phyloP scores from a whole-genome alignment of 805 yeast species.

The Wickerhamia fluorescens region DNA sequence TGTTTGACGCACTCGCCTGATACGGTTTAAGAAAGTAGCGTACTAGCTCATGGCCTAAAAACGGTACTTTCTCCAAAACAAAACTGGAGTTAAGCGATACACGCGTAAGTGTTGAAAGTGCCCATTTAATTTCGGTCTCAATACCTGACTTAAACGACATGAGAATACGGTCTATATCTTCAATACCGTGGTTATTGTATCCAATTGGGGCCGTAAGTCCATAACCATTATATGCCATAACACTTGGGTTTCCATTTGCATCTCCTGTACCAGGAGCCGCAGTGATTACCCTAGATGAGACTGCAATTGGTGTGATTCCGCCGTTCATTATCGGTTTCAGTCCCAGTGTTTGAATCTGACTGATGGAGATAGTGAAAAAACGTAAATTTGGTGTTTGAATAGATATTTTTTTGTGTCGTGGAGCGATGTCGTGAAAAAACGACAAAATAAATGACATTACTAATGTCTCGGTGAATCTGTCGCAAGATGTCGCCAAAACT shows the following conservation, averaged over 20 bases:
- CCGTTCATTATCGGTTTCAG: not conserved
- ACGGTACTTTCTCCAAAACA: slow-evolving; percentile 33
- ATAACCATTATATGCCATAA: slow-evolving; percentile 8
- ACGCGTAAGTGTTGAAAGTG: slow-evolving; percentile 47
- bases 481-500: too few relatives aligned
- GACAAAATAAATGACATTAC: too few relatives aligned
- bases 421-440: too few relatives aligned
- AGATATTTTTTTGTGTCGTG: too few relatives aligned
- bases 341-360: too few relatives aligned
- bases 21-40: slow-evolving; percentile 30
- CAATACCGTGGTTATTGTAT: slow-evolving; percentile 46
- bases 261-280: not conserved
- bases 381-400: too few relatives aligned
- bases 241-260: slow-evolving; percentile 1
- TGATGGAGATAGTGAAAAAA: too few relatives aligned
- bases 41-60: slow-evolving; percentile 36
- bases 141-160: slow-evolving; percentile 65
- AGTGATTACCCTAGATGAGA: slow-evolving; percentile 1
- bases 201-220: slow-evolving; percentile 13
- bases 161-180: slow-evolving; percentile 56
- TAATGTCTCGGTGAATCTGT: too few relatives aligned
- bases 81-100: slow-evolving; percentile 23
- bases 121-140: slow-evolving; percentile 64
- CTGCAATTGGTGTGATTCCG: slow-evolving; percentile 2
- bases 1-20: slow-evolving; percentile 15